Conservation (phyloP, 176 grass and related monocot genomes). For the Avena sativa region DNA sequence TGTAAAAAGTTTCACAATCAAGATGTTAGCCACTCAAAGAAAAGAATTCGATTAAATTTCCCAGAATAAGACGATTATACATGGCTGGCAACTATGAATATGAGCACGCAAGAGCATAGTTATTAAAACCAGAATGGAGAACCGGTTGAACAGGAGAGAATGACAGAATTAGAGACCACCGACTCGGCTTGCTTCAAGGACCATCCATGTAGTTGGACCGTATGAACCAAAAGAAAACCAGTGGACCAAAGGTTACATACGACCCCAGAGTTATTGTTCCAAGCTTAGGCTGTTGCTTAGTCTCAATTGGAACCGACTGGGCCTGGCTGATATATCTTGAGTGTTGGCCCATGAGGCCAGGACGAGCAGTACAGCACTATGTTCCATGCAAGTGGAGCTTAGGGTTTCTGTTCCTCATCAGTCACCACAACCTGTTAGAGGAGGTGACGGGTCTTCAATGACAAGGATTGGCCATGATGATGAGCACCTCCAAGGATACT, state of each 20-base stretch:
- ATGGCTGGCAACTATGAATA: not conserved
- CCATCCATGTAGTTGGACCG: not conserved
- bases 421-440: not conserved
- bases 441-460: not conserved
- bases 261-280: not conserved
- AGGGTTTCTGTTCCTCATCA: not conserved
- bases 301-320: not conserved
- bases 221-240: constrained; percentile 2
- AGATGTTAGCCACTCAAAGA: constrained; percentile 6
- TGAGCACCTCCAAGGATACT: not conserved
- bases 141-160: not conserved
- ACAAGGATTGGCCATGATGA: constrained; percentile 9
- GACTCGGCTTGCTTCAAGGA: not conserved
- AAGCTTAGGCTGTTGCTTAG: not conserved
- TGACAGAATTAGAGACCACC: not conserved
- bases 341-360: not conserved
- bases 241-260: not conserved
- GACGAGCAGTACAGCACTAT: not conserved
- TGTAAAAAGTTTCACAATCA: constrained; percentile 46
- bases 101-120: not conserved
- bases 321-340: not conserved
- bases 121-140: not conserved
- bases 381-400: not conserved
- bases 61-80: constrained; percentile 1
- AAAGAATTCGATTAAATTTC: constrained; percentile 11